Evolutionary conservation across 352 stramenopile species (phyloP).

Genomic region (Aphanomyces invadans): DNA sequence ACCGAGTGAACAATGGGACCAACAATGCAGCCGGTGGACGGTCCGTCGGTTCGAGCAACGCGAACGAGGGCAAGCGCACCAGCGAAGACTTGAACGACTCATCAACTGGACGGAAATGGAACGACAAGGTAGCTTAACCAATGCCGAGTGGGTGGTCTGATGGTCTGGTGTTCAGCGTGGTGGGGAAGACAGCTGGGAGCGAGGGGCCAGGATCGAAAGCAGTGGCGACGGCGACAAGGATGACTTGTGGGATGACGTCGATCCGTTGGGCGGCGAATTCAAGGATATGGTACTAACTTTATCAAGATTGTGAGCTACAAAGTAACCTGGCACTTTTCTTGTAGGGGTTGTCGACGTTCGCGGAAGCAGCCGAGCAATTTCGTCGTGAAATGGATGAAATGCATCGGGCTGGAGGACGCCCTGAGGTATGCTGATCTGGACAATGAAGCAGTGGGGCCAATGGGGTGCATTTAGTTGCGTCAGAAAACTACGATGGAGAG

Average conservation of each 20-base stretch:
- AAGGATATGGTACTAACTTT: slow-evolving; percentile 50
- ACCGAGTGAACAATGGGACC: slow-evolving; percentile 24
- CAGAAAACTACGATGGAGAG: slow-evolving; percentile 12
- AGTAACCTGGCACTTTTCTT: too few relatives aligned
- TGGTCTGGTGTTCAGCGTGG: slow-evolving; percentile 29
- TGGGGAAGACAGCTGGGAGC: slow-evolving; percentile 50
- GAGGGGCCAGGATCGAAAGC: slow-evolving; percentile 37
- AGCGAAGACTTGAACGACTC: slow-evolving; percentile 8
- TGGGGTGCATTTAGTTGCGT: neutral
- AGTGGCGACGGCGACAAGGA: slow-evolving; percentile 28
- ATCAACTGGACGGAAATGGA: slow-evolving; percentile 3
- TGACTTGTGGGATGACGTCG: slow-evolving; percentile 78
- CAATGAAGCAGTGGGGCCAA: neutral
- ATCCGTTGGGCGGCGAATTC: slow-evolving; percentile 28
- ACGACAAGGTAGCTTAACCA: slow-evolving; percentile 22
- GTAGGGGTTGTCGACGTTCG: slow-evolving; percentile 78
- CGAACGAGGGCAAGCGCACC: slow-evolving; percentile 35
- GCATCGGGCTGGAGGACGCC: slow-evolving; percentile 9
- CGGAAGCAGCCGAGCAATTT: slow-evolving; percentile 71
- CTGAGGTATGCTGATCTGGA: neutral
- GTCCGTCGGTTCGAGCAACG: slow-evolving; percentile 41
- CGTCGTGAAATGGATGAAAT: slow-evolving; percentile 68
- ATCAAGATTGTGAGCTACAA: too few relatives aligned
- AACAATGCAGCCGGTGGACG: slow-evolving; percentile 34
- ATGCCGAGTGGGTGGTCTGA: too few relatives aligned